Conservation (phyloP, 2,329 filamentous ascomycete species). For the Raffaelea deltoideospora region DNA sequence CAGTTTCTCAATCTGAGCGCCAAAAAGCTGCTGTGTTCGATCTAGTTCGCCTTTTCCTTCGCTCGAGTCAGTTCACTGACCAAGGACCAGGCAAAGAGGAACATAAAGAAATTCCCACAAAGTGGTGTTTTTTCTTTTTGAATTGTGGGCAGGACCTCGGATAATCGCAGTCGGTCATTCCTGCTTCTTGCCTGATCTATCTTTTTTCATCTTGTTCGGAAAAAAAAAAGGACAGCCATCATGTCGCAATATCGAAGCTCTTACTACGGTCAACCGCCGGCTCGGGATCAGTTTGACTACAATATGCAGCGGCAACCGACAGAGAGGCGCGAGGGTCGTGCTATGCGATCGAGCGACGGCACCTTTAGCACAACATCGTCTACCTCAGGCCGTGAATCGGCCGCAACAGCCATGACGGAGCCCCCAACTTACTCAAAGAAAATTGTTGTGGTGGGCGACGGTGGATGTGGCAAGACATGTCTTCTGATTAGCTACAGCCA, state of each 20-base stretch:
- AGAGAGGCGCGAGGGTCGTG: constrained; percentile 29
- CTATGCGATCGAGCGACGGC: constrained; percentile 65
- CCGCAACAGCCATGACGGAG: constrained; percentile 70
- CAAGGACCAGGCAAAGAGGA: too few relatives aligned
- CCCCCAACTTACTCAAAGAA: constrained; percentile 95
- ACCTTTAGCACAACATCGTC: constrained; percentile 75
- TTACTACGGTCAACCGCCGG: constrained; percentile 27
- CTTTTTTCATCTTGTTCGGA: too few relatives aligned
- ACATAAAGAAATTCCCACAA: too few relatives aligned
- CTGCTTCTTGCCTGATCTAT: too few relatives aligned
- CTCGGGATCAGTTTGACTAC: constrained; percentile 25
- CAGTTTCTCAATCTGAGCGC: too few relatives aligned
- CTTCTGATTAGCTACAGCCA: constrained; percentile 97
- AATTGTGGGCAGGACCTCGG: too few relatives aligned
- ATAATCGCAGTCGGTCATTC: too few relatives aligned
- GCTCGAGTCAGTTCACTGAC: too few relatives aligned
- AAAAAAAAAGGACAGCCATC: too few relatives aligned
- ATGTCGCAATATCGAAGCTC: constrained; percentile 39
- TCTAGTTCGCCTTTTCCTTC: too few relatives aligned
- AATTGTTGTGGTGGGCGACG: constrained; percentile 96
- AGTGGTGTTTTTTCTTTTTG: too few relatives aligned
- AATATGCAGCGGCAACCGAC: constrained; percentile 19
- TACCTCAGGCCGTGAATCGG: constrained; percentile 58
- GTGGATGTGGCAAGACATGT: constrained; percentile 97
- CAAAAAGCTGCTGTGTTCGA: too few relatives aligned